phyloP scores from a whole-genome alignment of 495 filamentous ascomycete genomes.

The Copromyces sp. region DNA sequence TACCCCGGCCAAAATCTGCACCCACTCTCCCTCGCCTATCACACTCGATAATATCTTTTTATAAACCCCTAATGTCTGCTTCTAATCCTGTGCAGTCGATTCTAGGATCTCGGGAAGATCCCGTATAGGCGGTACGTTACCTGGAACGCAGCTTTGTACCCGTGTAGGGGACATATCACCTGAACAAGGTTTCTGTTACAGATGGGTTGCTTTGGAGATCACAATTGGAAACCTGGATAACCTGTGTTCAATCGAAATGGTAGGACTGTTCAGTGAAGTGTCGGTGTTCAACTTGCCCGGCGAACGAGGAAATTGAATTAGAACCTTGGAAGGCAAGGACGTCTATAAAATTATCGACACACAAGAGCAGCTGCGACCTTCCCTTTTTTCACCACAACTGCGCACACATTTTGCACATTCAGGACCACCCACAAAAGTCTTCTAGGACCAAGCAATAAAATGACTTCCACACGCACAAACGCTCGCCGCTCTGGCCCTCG shows the following conservation, averaged over 20 bases:
- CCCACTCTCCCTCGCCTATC: background rate
- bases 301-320: background rate
- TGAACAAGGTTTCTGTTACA: background rate
- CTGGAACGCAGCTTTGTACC: background rate
- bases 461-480: no score
- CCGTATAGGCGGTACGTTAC: background rate
- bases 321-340: background rate
- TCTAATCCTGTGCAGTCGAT: background rate
- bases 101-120: accelerated
- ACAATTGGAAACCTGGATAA: background rate
- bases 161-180: background rate
- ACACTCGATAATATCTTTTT: background rate
- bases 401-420: no score
- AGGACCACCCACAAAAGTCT: no score
- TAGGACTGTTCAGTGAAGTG: background rate
- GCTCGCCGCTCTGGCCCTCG: no score
- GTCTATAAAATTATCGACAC: background rate
- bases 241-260: background rate
- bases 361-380: background rate
- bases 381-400: background rate
- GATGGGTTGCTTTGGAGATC: background rate
- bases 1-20: background rate
- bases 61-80: background rate
- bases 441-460: no score
- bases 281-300: background rate